phyloP scores from a whole-genome alignment of 306 rosid genomes.

The Vigna unguiculata region DNA sequence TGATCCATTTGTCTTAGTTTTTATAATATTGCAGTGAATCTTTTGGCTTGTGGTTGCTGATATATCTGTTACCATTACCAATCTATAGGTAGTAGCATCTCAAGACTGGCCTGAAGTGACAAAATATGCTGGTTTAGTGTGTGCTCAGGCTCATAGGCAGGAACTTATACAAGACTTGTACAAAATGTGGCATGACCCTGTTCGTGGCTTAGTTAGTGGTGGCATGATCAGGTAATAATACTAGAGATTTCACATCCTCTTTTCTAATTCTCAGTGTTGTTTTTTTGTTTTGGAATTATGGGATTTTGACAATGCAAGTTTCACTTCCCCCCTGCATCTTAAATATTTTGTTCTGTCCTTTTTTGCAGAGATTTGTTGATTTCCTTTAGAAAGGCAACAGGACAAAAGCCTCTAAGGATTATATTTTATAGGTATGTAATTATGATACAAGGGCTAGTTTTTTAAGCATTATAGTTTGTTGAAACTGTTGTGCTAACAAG shows the following conservation, averaged over 20 bases:
- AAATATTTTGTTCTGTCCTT: conserved; percentile 11
- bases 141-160: conserved; percentile 96
- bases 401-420: conserved; percentile 90
- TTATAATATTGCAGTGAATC: not conserved
- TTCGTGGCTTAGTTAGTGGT: conserved; percentile 76
- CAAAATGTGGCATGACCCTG: conserved; percentile 96
- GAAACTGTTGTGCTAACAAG: conserved; percentile 25
- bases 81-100: conserved; percentile 91
- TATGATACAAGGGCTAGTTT: not conserved
- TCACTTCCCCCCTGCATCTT: conserved; percentile 33
- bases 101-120: conserved; percentile 99
- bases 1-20: not conserved
- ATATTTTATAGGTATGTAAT: conserved; percentile 78
- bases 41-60: conserved; percentile 40
- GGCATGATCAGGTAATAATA: conserved; percentile 86
- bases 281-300: conserved; percentile 7
- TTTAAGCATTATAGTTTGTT: not conserved
- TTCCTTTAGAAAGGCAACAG: conserved; percentile 92
- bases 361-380: conserved; percentile 83
- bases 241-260: not conserved
- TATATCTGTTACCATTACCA: conserved; percentile 41
- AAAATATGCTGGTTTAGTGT: conserved; percentile 90
- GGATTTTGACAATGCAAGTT: conserved; percentile 8
- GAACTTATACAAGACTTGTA: conserved; percentile 92
- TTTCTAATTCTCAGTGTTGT: not conserved